Conservation (phyloP, 768 basidiomycete genomes). For the Russula sp. region DNA sequence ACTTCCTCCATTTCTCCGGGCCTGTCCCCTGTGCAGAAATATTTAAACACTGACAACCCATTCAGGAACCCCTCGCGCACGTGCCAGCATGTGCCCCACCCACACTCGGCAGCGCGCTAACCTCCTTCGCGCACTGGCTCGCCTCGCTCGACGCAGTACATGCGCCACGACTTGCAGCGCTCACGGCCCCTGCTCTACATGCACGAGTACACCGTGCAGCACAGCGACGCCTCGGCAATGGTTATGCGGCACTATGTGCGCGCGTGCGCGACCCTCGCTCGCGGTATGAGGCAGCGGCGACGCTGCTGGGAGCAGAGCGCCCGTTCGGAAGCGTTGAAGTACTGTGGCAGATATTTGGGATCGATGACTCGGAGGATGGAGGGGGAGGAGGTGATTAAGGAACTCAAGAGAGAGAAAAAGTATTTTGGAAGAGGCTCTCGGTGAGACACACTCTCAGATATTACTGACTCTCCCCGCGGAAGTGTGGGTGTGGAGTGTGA, state of each 20-base stretch:
- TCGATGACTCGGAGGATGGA: conserved; percentile 41
- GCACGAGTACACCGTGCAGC: conserved; percentile 73
- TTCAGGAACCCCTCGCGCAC: conserved; percentile 71
- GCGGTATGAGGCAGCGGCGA: conserved; percentile 87
- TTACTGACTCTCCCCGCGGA: not conserved
- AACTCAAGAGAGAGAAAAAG: not conserved
- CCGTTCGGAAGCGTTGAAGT: conserved; percentile 78
- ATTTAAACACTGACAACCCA: not conserved
- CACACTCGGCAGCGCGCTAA: conserved; percentile 59
- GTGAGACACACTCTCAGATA: not conserved
- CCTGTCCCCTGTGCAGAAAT: not conserved
- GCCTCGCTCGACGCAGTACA: conserved; percentile 77
- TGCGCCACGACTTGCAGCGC: conserved; percentile 71
- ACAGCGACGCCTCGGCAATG: conserved; percentile 59
- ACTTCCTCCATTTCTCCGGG: not conserved
- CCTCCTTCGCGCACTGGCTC: conserved; percentile 79
- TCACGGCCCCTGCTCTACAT: conserved; percentile 65
- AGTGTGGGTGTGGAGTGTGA: conserved; percentile 2
- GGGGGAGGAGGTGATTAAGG: conserved; percentile 9
- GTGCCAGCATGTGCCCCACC: conserved; percentile 63
- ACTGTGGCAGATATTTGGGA: conserved; percentile 74
- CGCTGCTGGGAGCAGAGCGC: conserved; percentile 75
- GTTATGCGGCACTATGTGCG: conserved; percentile 73
- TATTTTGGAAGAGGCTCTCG: too few species aligned
- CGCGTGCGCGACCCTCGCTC: conserved; percentile 73